phyloP scores from a whole-genome alignment of 176 grass and related monocot genomes.

The Avena insularis region DNA sequence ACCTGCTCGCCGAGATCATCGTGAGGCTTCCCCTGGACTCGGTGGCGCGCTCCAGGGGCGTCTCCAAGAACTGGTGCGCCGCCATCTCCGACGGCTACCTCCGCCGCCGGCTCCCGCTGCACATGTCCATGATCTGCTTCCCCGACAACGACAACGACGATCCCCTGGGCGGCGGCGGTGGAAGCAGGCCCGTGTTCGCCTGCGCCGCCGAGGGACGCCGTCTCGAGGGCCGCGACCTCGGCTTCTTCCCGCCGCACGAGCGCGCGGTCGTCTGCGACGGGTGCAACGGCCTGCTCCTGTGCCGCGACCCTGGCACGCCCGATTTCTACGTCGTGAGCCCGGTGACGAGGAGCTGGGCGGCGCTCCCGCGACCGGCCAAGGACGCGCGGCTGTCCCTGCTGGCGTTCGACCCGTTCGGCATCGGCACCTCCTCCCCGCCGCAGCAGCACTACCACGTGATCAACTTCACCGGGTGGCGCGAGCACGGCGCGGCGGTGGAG shows the following conservation, averaged over 20 bases:
- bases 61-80: conserved; percentile 62
- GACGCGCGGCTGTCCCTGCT: conserved; percentile 54
- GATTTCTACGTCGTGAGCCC: conserved; percentile 65
- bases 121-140: conserved; percentile 57
- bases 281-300: conserved; percentile 68
- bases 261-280: conserved; percentile 43
- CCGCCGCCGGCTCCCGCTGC: conserved; percentile 44
- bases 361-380: conserved; percentile 40
- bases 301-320: not conserved
- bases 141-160: not conserved
- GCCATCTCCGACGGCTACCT: conserved; percentile 58
- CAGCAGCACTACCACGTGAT: conserved; percentile 52
- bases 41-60: conserved; percentile 55
- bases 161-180: not conserved
- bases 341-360: conserved; percentile 46
- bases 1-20: conserved; percentile 64
- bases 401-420: conserved; percentile 53
- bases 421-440: not conserved
- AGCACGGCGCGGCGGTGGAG: conserved; percentile 50
- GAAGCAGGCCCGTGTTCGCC: conserved; percentile 44
- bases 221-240: conserved; percentile 47
- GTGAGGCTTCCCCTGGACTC: conserved; percentile 54
- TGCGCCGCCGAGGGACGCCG: not conserved
- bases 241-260: conserved; percentile 56
- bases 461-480: conserved; percentile 56